phyloP scores from a whole-genome alignment of 2,329 filamentous ascomycete species.

The Claviceps lovelessii region DNA sequence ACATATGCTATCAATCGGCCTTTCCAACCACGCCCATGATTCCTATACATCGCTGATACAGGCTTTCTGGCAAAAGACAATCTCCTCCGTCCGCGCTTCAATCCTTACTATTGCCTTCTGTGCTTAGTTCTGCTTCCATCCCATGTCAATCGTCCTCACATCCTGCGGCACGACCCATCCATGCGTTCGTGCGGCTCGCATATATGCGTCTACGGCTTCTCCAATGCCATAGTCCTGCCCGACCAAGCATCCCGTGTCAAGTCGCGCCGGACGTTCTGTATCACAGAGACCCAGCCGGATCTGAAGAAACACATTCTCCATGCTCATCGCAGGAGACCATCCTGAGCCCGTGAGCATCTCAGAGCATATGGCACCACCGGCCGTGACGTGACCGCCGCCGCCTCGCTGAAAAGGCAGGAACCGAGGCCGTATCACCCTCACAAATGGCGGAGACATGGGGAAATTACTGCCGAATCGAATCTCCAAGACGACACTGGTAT shows the following conservation, averaged over 20 bases:
- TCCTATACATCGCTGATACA: too few relatives aligned
- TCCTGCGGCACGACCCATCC: conserved; percentile 59
- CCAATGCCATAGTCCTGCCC: conserved; percentile 45
- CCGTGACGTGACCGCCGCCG: conserved; percentile 75
- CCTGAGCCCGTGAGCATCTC: conserved; percentile 71
- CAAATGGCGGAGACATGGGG: conserved; percentile 68
- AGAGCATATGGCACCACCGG: conserved; percentile 72
- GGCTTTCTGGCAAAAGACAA: too few relatives aligned
- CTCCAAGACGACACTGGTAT: conserved; percentile 64
- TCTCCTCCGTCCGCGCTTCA: too few relatives aligned
- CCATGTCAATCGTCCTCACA: conserved; percentile 30
- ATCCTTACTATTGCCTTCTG: too few relatives aligned
- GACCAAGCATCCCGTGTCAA: conserved; percentile 24
- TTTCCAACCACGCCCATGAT: too few relatives aligned
- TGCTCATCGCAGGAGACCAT: conserved; percentile 58
- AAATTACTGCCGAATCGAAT: conserved; percentile 65
- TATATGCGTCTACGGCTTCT: conserved; percentile 63
- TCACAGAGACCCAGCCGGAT: conserved; percentile 63
- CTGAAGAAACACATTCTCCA: conserved; percentile 70
- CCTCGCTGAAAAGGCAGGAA: conserved; percentile 58
- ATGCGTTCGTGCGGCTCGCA: conserved; percentile 49
- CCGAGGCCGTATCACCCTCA: conserved; percentile 67
- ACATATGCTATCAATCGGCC: too few relatives aligned
- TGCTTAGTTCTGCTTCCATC: background rate
- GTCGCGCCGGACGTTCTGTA: conserved; percentile 59